Evolutionary conservation across 2,329 filamentous ascomycete genomes (phyloP), one percentile per base, ranked within the genome.

Genomic region (Cladophialophora psammophila): DNA sequence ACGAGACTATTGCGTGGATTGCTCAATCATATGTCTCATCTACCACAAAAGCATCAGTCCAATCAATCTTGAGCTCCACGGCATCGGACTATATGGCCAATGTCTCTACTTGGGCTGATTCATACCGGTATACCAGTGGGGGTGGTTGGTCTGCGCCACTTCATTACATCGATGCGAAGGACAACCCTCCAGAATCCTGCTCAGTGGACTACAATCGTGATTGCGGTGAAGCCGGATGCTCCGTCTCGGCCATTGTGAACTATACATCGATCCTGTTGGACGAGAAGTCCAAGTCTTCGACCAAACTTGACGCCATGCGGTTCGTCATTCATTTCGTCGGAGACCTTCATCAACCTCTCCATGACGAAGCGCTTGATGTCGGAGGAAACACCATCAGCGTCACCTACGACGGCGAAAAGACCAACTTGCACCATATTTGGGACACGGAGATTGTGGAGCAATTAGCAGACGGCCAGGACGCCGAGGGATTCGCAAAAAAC

Each of bases 311-410:
- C 76, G 31, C 78, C 79, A 64, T 85, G 13, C 80, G 79, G 66
- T 86, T 83, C 75, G 73, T 86, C 55, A 77, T 86, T 32, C 83
- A 79, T 67, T 84, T 86, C 72, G 78, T 95, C 7, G 86, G 91
- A 64, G 93, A 96, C 75, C 86, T 92, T 32, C 87, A 87, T 67
- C 93, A 93, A 74, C 91, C 90, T 0, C 81, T 96, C 50, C 86
- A 87, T 71, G 81, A 83, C 15, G 84, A 87, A 77, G 83, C 89
- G 63, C 84, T 90, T 4, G 81, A 84, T 1, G 79, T 83, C 18
- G 91, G 90, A 63, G 90, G 90, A 0, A 93, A 93, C 72, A 84
- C 84, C 13, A 90, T 92, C 72, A 77, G 82, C n/a, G 90, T 92
- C 1, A 81, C 78, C n/a, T 92, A 88, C 78, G 80, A 87, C 32